phyloP scores from a whole-genome alignment of 2,329 filamentous ascomycete species.

The Pseudocercospora vitis region DNA sequence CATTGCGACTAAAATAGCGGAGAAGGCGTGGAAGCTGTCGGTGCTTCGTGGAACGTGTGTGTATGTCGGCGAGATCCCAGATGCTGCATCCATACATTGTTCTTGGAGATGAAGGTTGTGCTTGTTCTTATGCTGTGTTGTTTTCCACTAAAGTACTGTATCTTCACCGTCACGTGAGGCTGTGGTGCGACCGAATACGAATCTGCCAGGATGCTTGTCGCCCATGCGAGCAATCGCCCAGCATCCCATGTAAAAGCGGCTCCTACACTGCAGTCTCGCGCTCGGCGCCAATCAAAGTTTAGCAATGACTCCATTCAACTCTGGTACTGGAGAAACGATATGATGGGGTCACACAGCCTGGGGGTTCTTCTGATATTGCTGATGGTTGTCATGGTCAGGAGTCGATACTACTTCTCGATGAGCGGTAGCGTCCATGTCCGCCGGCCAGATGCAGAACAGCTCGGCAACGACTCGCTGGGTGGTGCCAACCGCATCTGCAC shows the following conservation, averaged over 20 bases:
- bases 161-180: not conserved
- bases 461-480: no score
- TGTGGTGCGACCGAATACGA: not conserved
- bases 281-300: slow-evolving; percentile 9
- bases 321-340: no score
- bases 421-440: no score
- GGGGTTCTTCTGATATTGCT: no score
- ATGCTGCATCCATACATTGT: not conserved
- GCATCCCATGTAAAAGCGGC: slow-evolving; percentile 16
- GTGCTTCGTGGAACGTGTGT: not conserved
- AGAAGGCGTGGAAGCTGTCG: slow-evolving; percentile 4
- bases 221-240: slow-evolving; percentile 8
- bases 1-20: no score
- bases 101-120: not conserved
- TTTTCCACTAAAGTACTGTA: not conserved
- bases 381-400: no score
- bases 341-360: no score
- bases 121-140: not conserved
- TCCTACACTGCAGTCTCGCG: slow-evolving; percentile 12
- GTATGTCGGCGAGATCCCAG: not conserved
- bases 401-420: no score
- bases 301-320: slow-evolving; percentile 13
- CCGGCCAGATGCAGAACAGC: no score
- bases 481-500: no score
- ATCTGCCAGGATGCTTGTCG: slow-evolving; percentile 12